These are phyloP conservation scores for Ustilago curta DNA, from an alignment of 1,284 basidiomycete genomes.

Conservation along the genomic window DNA sequence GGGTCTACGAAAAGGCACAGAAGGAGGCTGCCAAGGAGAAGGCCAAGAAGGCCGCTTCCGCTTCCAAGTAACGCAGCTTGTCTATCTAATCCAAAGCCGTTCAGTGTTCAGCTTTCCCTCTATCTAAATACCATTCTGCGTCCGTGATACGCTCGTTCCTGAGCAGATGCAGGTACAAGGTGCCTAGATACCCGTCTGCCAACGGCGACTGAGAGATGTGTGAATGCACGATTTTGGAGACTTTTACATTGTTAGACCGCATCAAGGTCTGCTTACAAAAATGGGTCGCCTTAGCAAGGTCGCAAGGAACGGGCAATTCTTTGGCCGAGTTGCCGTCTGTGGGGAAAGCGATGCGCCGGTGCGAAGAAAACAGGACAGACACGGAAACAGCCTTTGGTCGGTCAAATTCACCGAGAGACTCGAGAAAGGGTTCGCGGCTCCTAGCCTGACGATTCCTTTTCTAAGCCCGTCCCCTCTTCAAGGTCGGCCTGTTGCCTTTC, in stretches of 20 bases:
- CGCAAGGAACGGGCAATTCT: slow-evolving; percentile 9
- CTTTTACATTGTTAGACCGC: neutral
- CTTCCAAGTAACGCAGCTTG: slow-evolving; percentile 26
- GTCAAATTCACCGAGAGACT: neutral
- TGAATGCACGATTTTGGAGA: neutral
- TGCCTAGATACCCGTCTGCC: neutral
- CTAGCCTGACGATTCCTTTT: neutral
- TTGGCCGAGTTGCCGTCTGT: slow-evolving; percentile 8
- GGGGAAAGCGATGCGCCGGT: neutral
- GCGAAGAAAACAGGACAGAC: neutral
- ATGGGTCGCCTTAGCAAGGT: neutral
- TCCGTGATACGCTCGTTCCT: neutral
- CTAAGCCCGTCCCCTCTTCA: slow-evolving; percentile 1
- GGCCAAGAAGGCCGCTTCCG: slow-evolving; percentile 41
- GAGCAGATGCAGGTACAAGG: neutral
- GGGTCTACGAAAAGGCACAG: slow-evolving; percentile 72
- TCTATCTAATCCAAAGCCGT: slow-evolving; percentile 1
- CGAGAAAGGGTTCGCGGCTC: neutral
- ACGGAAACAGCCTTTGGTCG: slow-evolving; percentile 1
- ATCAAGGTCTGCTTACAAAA: neutral
- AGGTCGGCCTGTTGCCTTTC: neutral
- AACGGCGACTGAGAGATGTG: neutral
- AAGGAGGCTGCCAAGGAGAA: slow-evolving; percentile 61
- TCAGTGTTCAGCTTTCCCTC: neutral
- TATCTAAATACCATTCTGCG: slow-evolving; percentile 17